These are phyloP conservation scores for Pharnaceum exiguum DNA, from an alignment of 148 eudicot species.

Conservation along the genomic window DNA sequence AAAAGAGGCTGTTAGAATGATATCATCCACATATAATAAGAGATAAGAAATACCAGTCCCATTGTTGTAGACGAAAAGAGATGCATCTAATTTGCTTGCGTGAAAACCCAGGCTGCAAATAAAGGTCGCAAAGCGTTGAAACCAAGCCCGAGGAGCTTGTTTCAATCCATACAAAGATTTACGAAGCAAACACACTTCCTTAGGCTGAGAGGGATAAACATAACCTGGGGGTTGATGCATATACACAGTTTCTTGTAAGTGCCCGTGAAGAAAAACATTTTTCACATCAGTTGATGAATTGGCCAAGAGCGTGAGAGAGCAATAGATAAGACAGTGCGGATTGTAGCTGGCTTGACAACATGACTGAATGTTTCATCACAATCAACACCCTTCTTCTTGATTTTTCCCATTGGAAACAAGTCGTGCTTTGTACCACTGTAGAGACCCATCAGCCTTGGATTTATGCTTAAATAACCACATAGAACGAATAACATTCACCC, in stretches of 20 bases:
- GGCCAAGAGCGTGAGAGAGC: not conserved
- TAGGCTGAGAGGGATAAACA: not conserved
- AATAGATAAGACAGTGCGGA: not conserved
- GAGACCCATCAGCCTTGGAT: not conserved
- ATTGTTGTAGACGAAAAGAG: not conserved
- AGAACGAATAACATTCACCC: not conserved
- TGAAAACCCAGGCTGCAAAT: not conserved
- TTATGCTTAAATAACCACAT: not conserved
- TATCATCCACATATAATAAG: not conserved
- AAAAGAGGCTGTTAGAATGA: not conserved
- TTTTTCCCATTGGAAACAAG: not conserved
- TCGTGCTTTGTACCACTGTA: not conserved
- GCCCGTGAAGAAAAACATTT: not conserved
- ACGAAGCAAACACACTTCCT: not conserved
- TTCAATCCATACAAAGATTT: not conserved
- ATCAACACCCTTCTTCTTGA: not conserved
- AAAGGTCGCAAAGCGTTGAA: not conserved
- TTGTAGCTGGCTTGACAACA: slow-evolving; percentile 2
- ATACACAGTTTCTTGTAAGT: not conserved
- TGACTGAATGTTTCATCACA: not conserved
- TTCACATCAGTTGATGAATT: slow-evolving; percentile 5
- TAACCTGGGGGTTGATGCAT: not conserved
- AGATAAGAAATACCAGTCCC: not conserved
- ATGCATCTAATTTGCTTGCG: not conserved
- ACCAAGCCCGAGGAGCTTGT: not conserved